phyloP scores from a whole-genome alignment of 1,284 basidiomycete species.

The Apiotrichum laibachii region DNA sequence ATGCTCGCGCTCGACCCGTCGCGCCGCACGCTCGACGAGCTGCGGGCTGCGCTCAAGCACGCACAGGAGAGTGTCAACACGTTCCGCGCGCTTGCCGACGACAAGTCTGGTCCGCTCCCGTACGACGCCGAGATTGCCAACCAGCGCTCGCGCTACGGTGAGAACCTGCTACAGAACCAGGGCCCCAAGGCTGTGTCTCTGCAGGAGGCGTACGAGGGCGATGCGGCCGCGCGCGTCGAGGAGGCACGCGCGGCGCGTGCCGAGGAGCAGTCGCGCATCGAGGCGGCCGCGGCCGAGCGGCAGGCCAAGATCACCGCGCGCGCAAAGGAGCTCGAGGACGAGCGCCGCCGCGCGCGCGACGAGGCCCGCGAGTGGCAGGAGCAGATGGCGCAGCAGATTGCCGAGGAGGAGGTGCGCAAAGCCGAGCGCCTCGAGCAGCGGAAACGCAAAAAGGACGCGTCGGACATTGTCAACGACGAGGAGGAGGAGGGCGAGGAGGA shows the following conservation, averaged over 20 bases:
- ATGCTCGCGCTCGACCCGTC: conserved; percentile 68
- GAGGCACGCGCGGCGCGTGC: conserved; percentile 59
- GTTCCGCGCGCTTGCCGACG: conserved; percentile 75
- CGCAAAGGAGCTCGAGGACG: conserved; percentile 68
- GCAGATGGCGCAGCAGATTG: conserved; percentile 47
- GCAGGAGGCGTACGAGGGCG: conserved; percentile 72
- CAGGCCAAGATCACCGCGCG: conserved; percentile 55
- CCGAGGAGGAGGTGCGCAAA: conserved; percentile 50
- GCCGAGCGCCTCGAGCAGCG: conserved; percentile 39
- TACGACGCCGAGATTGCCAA: conserved; percentile 83
- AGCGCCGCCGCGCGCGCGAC: conserved; percentile 70
- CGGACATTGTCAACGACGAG: conserved; percentile 32
- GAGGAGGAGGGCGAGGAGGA: conserved; percentile 31
- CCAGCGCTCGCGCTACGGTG: conserved; percentile 81
- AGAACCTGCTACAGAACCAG: conserved; percentile 71
- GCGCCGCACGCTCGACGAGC: conserved; percentile 74
- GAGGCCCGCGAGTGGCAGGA: conserved; percentile 61
- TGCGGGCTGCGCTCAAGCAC: conserved; percentile 72
- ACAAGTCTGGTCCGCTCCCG: conserved; percentile 67
- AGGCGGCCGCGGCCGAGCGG: conserved; percentile 42
- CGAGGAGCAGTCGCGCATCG: conserved; percentile 48
- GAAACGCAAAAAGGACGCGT: conserved; percentile 43
- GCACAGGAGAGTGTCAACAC: conserved; percentile 86
- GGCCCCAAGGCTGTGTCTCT: conserved; percentile 71
- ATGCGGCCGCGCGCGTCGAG: conserved; percentile 69